Conservation (phyloP, 306 rosid genomes). For the Ziziphus jujuba region DNA sequence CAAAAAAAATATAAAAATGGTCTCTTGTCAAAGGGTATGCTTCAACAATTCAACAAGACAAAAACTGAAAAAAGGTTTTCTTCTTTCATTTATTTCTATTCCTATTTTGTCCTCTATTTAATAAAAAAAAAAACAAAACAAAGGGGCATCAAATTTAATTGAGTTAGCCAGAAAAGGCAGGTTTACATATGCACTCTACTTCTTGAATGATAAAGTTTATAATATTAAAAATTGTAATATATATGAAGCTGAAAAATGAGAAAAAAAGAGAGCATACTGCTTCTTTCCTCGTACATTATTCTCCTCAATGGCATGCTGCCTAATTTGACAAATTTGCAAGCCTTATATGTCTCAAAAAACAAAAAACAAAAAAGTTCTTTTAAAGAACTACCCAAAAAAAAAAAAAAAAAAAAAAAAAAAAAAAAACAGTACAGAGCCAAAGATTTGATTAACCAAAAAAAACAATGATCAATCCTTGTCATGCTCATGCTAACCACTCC, state of each 20-base stretch:
- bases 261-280: not conserved
- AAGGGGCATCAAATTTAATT: too few relatives aligned
- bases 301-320: conserved; percentile 33
- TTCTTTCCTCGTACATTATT: conserved; percentile 24
- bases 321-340: conserved; percentile 41
- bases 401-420: conserved; percentile 4
- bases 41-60: too few relatives aligned
- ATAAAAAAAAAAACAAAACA: too few relatives aligned
- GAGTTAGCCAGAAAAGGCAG: too few relatives aligned
- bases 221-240: conserved; percentile 9
- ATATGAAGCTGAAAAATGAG: conserved; percentile 24
- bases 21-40: too few relatives aligned
- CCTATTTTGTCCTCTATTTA: too few relatives aligned
- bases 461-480: conserved; percentile 47
- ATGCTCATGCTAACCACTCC: conserved; percentile 77
- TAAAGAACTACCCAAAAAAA: conserved; percentile 17
- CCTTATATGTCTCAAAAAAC: conserved; percentile 39
- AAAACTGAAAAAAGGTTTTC: too few relatives aligned
- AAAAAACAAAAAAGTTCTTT: conserved; percentile 23
- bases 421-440: conserved; percentile 25
- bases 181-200: not conserved
- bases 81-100: too few relatives aligned
- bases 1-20: too few relatives aligned
- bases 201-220: not conserved
- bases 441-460: conserved; percentile 45